phyloP scores from a whole-genome alignment of 2,329 filamentous ascomycete genomes.

The Septoria linicola region DNA sequence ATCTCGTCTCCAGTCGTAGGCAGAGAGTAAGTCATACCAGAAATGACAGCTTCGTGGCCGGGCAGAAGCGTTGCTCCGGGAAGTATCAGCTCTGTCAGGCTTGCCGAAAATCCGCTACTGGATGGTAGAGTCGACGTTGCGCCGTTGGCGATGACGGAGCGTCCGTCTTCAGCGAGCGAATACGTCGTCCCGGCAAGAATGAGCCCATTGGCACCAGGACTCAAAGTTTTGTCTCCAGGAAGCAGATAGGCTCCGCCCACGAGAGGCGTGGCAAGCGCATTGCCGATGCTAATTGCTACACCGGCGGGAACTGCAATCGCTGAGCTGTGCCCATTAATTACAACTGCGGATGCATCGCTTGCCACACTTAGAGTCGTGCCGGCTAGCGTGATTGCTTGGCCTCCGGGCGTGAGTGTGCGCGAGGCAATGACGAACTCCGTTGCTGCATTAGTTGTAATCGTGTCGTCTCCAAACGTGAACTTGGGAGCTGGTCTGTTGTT shows the following conservation, averaged over 20 bases:
- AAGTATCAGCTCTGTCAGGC: constrained; percentile 10
- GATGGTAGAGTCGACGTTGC: constrained; percentile 13
- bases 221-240: constrained; percentile 12
- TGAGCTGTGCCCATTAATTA: constrained; percentile 8
- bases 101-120: background rate
- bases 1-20: constrained; percentile 4
- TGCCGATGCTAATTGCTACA: constrained; percentile 6
- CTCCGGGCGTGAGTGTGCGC: constrained; percentile 16
- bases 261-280: constrained; percentile 9
- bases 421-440: constrained; percentile 15
- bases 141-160: constrained; percentile 6
- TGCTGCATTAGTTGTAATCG: constrained; percentile 19
- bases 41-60: constrained; percentile 14
- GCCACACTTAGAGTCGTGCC: constrained; percentile 3
- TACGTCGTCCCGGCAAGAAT: constrained; percentile 4
- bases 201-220: constrained; percentile 18
- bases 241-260: constrained; percentile 10
- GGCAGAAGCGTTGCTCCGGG: constrained; percentile 15
- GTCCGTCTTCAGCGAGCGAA: background rate
- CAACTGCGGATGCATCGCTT: background rate
- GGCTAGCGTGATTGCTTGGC: constrained; percentile 3
- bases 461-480: constrained; percentile 14
- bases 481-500: constrained; percentile 4
- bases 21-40: constrained; percentile 17
- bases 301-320: constrained; percentile 5